phyloP scores from a whole-genome alignment of 192 early-diverging fungal genomes.

The Mortierella claussenii region DNA sequence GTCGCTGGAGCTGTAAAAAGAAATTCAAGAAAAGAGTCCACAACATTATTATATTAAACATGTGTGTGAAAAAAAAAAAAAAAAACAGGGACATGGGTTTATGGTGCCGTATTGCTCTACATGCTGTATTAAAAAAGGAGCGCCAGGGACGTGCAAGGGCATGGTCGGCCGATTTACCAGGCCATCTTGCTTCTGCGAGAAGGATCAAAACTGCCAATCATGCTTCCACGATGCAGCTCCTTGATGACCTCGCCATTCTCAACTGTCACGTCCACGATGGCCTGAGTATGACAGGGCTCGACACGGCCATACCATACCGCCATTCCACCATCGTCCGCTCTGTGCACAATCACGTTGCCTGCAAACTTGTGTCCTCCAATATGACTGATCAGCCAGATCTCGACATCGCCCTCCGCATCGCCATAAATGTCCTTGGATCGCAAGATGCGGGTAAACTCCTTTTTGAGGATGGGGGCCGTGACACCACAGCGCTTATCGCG shows the following conservation, averaged over 20 bases:
- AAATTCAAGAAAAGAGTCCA: neutral
- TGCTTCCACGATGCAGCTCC: slow-evolving; percentile 64
- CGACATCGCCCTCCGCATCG: slow-evolving; percentile 57
- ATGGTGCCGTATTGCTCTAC: no score
- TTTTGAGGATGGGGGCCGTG: slow-evolving; percentile 59
- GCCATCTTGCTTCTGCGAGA: slow-evolving; percentile 38
- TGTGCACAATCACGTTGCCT: slow-evolving; percentile 67
- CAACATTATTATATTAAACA: neutral
- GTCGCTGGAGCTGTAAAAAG: slow-evolving; percentile 61
- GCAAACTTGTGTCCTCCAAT: slow-evolving; percentile 74
- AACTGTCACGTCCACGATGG: slow-evolving; percentile 64
- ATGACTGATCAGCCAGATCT: slow-evolving; percentile 64
- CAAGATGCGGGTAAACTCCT: slow-evolving; percentile 62
- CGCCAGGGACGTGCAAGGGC: no score
- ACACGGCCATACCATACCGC: slow-evolving; percentile 72
- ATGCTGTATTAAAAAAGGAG: neutral
- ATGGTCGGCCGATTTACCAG: no score
- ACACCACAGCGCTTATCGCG: slow-evolving; percentile 70
- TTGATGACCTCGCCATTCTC: slow-evolving; percentile 60
- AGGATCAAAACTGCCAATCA: slow-evolving; percentile 61
- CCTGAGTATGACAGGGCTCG: slow-evolving; percentile 58
- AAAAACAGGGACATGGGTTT: no score
- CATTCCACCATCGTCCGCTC: slow-evolving; percentile 44
- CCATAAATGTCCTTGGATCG: slow-evolving; percentile 57
- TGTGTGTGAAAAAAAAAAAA: neutral